phyloP scores from a whole-genome alignment of 78 protist species.

The Acrasis kona region DNA sequence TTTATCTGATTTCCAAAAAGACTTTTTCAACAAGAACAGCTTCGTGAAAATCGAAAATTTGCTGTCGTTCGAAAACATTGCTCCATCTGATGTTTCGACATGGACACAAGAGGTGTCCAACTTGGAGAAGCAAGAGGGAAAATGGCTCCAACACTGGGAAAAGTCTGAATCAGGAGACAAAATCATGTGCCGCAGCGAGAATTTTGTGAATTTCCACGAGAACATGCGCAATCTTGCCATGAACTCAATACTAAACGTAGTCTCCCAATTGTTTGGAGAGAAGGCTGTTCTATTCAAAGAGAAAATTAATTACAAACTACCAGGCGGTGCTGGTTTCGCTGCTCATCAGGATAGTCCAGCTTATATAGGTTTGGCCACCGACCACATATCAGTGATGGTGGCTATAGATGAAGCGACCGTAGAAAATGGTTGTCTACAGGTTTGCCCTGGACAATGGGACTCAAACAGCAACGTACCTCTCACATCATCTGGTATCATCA shows the following conservation, averaged over 20 bases:
- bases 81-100: no score
- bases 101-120: conserved; percentile 9
- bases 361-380: conserved; percentile 4
- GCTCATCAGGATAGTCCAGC: conserved; percentile 34
- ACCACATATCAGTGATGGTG: conserved; percentile 15
- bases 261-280: conserved; percentile 13
- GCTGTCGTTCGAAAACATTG: no score
- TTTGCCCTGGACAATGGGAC: conserved; percentile 14
- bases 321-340: conserved; percentile 29
- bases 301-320: conserved; percentile 36
- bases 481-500: conserved; percentile 2
- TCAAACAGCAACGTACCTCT: not conserved
- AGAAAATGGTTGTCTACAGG: conserved; percentile 16
- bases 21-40: no score
- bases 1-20: no score
- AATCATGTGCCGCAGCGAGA: conserved; percentile 13
- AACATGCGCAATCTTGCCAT: not conserved
- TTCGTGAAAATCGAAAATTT: no score
- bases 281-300: conserved; percentile 35
- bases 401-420: not conserved
- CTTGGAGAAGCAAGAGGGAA: not conserved
- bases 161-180: not conserved
- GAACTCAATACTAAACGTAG: not conserved
- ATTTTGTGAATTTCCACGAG: conserved; percentile 4
- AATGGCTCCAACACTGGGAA: not conserved